phyloP scores from a whole-genome alignment of 768 basidiomycete genomes.

The Coprinopsis sp. region DNA sequence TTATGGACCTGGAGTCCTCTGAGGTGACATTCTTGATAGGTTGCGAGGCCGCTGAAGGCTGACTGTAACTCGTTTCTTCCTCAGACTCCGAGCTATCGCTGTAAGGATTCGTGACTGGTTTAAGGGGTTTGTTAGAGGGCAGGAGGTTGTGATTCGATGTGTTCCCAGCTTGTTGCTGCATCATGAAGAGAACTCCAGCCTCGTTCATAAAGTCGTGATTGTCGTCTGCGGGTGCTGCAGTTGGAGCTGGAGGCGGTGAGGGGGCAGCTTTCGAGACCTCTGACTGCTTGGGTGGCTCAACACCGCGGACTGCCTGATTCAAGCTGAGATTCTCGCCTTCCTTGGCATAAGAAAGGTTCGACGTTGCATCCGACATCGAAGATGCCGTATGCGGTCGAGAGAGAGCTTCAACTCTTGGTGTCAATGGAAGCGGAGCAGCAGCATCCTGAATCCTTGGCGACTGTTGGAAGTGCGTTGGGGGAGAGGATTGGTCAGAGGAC shows the following conservation, averaged over 20 bases:
- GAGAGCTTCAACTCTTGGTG: background rate
- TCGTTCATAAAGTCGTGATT: constrained; percentile 40
- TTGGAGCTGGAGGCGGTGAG: background rate
- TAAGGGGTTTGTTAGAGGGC: constrained; percentile 7
- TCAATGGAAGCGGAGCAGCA: background rate
- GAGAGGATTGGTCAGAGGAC: background rate
- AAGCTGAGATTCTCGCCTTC: background rate
- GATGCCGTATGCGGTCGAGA: background rate
- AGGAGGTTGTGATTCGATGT: constrained; percentile 2
- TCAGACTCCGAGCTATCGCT: constrained; percentile 4
- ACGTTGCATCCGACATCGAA: background rate
- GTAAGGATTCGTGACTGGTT: constrained; percentile 35
- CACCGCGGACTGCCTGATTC: too few species aligned
- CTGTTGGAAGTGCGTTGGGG: constrained; percentile 1
- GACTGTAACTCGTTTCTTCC: background rate
- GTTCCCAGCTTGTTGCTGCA: constrained; percentile 43
- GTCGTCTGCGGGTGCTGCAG: constrained; percentile 17
- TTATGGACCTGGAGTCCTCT: constrained; percentile 6
- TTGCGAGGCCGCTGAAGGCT: background rate
- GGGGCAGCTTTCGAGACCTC: background rate
- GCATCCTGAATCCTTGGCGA: background rate
- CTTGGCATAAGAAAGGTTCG: constrained; percentile 1
- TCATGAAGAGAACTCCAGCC: constrained; percentile 64
- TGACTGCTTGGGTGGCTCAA: background rate
- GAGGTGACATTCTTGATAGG: background rate